Percentiles rank a stretch among this genome's conserved stretches.
Conservation (phyloP, 2,329 filamentous ascomycete species). For the Coleophoma crateriformis region DNA sequence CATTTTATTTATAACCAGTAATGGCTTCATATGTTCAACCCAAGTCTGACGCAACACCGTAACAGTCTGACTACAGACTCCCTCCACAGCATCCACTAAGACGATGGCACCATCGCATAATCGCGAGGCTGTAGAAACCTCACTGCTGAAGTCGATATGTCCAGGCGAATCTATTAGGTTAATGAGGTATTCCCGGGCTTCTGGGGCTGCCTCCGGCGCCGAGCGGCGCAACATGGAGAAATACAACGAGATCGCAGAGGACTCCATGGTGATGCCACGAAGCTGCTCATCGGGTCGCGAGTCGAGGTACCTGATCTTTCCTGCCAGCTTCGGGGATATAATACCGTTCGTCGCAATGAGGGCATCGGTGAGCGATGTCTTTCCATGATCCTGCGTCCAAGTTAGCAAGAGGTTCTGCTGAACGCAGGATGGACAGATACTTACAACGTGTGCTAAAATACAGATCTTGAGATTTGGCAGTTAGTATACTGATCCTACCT, state of each 20-base stretch:
- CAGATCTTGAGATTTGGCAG: constrained; percentile 60
- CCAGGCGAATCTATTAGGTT: constrained; percentile 97
- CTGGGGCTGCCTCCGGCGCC: constrained; percentile 60
- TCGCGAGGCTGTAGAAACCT: constrained; percentile 92
- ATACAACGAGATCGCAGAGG: constrained; percentile 91
- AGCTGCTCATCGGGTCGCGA: constrained; percentile 93
- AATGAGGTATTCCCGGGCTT: constrained; percentile 85
- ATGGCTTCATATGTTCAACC: constrained; percentile 90
- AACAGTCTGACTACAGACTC: constrained; percentile 97
- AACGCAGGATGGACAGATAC: constrained; percentile 22
- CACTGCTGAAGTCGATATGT: constrained; percentile 97
- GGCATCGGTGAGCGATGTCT: constrained; percentile 93
- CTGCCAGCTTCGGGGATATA: constrained; percentile 94
- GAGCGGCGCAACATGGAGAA: constrained; percentile 84
- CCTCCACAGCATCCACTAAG: constrained; percentile 92
- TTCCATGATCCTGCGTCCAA: constrained; percentile 75
- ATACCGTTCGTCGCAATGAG: constrained; percentile 98
- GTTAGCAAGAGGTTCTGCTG: constrained; percentile 3
- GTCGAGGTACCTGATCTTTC: constrained; percentile 96
- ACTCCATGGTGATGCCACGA: constrained; percentile 99
- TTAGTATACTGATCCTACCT: constrained; percentile 10
- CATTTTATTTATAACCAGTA: constrained; percentile 98
- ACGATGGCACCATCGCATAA: constrained; percentile 93
- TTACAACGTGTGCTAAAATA: constrained; percentile 85
- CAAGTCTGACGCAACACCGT: constrained; percentile 93